These are phyloP conservation scores for Alternaria dauci DNA, from an alignment of 2,329 filamentous ascomycete genomes.

Conservation along the genomic window DNA sequence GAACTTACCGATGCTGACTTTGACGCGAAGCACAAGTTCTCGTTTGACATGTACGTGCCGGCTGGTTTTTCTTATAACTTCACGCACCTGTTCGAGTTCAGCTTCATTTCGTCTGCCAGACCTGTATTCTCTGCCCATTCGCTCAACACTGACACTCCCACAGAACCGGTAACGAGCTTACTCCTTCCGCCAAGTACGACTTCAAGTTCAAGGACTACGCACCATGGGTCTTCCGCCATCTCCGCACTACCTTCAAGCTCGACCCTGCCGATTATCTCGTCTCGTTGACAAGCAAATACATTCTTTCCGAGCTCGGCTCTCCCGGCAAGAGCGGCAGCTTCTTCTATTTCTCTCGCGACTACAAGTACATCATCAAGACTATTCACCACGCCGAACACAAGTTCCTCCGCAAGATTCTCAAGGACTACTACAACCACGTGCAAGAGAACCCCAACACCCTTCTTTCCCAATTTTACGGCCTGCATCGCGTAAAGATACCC, in stretches of 20 bases:
- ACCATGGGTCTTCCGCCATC: conserved; percentile 97
- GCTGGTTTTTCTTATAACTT: conserved; percentile 28
- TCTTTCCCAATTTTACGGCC: conserved; percentile 95
- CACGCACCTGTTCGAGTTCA: conserved; percentile 23
- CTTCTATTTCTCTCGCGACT: conserved; percentile 99
- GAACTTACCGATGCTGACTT: conserved; percentile 92
- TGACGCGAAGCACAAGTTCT: conserved; percentile 93
- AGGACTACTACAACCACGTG: conserved; percentile 94
- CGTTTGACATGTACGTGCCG: conserved; percentile 87
- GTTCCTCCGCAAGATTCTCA: conserved; percentile 81
- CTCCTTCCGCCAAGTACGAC: conserved; percentile 98
- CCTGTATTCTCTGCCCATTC: conserved; percentile 1
- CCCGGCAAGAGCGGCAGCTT: conserved; percentile 98
- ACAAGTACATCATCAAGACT: conserved; percentile 99
- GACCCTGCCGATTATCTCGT: conserved; percentile 98
- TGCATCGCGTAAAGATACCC: conserved; percentile 97
- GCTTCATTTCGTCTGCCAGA: conserved; percentile 22
- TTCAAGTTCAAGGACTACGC: conserved; percentile 99
- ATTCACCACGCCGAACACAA: conserved; percentile 96
- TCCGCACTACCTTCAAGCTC: conserved; percentile 85
- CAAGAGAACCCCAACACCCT: conserved; percentile 94
- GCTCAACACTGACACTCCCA: conserved; percentile 41
- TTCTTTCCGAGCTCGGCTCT: conserved; percentile 94
- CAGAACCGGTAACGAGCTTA: conserved; percentile 94
- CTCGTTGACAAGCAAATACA: conserved; percentile 98